phyloP scores from a whole-genome alignment of 2,329 filamentous ascomycete species.

The Coniella vitis region DNA sequence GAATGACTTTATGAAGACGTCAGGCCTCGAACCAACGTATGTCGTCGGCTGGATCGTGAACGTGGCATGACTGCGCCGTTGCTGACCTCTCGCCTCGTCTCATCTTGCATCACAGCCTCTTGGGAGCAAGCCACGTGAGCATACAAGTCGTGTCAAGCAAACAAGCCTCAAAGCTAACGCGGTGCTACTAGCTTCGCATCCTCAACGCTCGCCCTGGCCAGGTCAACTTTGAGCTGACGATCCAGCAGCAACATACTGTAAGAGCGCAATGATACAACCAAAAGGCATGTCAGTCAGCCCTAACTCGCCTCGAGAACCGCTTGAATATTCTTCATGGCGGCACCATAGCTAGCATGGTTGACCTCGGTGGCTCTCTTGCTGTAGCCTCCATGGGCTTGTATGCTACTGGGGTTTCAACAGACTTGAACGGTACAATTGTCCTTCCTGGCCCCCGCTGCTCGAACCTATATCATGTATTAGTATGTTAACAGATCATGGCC shows the following conservation, averaged over 20 bases:
- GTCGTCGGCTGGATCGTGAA: constrained; percentile 15
- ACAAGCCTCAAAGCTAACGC: background rate
- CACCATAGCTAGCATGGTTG: constrained; percentile 69
- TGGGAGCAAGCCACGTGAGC: constrained; percentile 11
- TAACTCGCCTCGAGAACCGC: constrained; percentile 53
- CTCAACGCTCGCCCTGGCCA: constrained; percentile 56
- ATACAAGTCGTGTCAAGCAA: background rate
- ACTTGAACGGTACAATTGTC: constrained; percentile 47
- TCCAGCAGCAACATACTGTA: constrained; percentile 69
- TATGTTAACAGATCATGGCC: background rate
- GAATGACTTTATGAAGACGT: constrained; percentile 78
- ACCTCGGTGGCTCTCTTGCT: constrained; percentile 58
- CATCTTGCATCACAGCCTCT: background rate
- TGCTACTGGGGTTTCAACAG: constrained; percentile 58
- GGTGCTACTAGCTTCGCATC: constrained; percentile 52
- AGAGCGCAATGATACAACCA: constrained; percentile 18
- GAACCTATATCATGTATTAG: no score
- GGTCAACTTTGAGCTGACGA: constrained; percentile 71
- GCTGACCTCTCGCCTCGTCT: background rate
- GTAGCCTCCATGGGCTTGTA: constrained; percentile 59
- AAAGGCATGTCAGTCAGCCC: background rate
- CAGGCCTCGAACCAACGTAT: constrained; percentile 83
- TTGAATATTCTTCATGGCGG: constrained; percentile 72
- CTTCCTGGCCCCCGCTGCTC: background rate
- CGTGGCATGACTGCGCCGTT: background rate